Evolutionary conservation across 148 eudicot genomes (phyloP).

Genomic region (Cornus kousa): DNA sequence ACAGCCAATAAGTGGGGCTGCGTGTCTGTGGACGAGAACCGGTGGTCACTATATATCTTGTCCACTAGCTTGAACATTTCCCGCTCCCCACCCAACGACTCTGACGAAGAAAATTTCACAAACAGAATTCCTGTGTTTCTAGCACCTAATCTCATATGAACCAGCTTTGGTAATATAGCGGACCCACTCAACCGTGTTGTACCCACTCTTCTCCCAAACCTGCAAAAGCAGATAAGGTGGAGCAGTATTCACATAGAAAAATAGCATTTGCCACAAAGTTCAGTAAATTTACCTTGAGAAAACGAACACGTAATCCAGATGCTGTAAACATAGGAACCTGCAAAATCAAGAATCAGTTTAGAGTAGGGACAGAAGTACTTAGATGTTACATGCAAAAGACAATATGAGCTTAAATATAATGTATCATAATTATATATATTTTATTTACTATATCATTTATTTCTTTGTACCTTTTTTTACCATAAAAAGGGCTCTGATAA

Average conservation of each 20-base stretch:
- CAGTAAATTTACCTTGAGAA: slow-evolving; percentile 63
- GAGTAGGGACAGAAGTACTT: not conserved
- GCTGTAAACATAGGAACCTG: slow-evolving; percentile 99
- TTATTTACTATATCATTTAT: no score
- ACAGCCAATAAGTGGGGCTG: slow-evolving; percentile 4
- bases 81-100: not conserved
- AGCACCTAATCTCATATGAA: slow-evolving; percentile 72
- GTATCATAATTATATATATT: no score
- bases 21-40: not conserved
- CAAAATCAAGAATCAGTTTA: slow-evolving; percentile 10
- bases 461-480: not conserved
- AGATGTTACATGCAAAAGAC: not conserved
- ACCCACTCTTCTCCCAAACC: slow-evolving; percentile 98
- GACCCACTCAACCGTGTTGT: slow-evolving; percentile 97
- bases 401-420: not conserved
- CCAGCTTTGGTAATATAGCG: slow-evolving; percentile 97
- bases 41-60: not conserved
- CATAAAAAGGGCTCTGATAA: not conserved
- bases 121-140: not conserved
- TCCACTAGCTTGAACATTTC: not conserved
- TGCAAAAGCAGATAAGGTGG: slow-evolving; percentile 18
- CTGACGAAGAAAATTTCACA: not conserved
- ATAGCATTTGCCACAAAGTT: not conserved
- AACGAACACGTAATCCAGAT: slow-evolving; percentile 95
- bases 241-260: not conserved